Conservation (phyloP, 2,329 filamentous ascomycete genomes). For the Aspergillus quadrilineatus region DNA sequence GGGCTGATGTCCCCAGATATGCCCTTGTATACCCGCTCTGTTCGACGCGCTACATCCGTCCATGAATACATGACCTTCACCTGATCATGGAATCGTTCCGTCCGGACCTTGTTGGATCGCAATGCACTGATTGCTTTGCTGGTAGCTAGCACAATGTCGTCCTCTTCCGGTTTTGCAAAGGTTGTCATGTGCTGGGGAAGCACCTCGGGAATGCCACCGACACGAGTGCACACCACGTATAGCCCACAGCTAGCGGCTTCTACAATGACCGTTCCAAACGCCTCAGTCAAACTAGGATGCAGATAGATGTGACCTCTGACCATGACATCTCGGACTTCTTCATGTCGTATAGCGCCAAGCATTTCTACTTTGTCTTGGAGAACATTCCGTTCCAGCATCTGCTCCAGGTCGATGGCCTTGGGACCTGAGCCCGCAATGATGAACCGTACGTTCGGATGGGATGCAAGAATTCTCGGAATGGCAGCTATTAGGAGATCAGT, state of each 20-base stretch:
- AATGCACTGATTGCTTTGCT: conserved; percentile 84
- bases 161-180: conserved; percentile 94
- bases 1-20: conserved; percentile 84
- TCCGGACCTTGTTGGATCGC: conserved; percentile 80
- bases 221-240: conserved; percentile 94
- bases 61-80: conserved; percentile 99
- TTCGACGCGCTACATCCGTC: conserved; percentile 91
- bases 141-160: conserved; percentile 87
- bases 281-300: conserved; percentile 91
- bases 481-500: conserved; percentile 95
- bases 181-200: conserved; percentile 95
- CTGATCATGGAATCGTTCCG: conserved; percentile 92
- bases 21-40: conserved; percentile 91
- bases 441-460: conserved; percentile 90
- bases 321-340: conserved; percentile 97
- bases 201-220: conserved; percentile 95
- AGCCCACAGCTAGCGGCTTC: conserved; percentile 94
- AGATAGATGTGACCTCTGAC: conserved; percentile 94
- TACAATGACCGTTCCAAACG: conserved; percentile 96
- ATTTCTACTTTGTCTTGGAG: conserved; percentile 91
- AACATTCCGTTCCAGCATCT: conserved; percentile 95
- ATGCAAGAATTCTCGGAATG: conserved; percentile 85
- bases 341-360: conserved; percentile 87
- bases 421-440: conserved; percentile 95
- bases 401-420: conserved; percentile 95